Conservation (phyloP, 2,329 filamentous ascomycete genomes). For the Botrytis byssoidea region DNA sequence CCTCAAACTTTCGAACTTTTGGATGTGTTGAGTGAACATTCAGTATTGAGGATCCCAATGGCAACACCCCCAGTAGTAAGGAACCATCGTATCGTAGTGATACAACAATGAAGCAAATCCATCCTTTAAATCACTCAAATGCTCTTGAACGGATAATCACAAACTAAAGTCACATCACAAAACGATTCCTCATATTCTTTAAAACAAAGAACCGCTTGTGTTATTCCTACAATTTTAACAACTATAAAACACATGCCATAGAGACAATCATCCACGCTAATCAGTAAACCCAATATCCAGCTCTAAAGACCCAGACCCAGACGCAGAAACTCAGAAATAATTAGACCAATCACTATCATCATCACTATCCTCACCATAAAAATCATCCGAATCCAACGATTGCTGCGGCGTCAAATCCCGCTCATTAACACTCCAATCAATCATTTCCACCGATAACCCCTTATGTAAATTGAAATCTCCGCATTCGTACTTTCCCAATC, state of each 20-base stretch:
- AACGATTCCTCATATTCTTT: fast-evolving
- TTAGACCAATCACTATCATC: neutral
- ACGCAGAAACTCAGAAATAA: neutral
- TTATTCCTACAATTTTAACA: neutral
- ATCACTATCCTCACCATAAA: neutral
- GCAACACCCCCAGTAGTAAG: no score
- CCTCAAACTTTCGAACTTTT: neutral
- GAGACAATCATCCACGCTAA: neutral
- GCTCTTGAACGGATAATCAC: neutral
- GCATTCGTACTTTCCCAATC: neutral
- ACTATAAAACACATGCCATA: neutral
- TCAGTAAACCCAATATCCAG: neutral
- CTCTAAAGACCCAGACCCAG: neutral
- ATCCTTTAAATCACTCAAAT: neutral
- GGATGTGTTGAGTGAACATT: neutral
- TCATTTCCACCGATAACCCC: neutral
- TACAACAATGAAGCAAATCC: neutral
- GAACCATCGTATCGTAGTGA: no score
- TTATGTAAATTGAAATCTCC: neutral
- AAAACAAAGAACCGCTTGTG: neutral
- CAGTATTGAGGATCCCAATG: neutral
- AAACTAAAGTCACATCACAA: neutral
- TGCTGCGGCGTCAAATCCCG: neutral
- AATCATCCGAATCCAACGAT: neutral
- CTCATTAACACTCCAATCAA: neutral